Evolutionary conservation across 306 rosid species (phyloP).

Genomic region (Medicago arabica): DNA sequence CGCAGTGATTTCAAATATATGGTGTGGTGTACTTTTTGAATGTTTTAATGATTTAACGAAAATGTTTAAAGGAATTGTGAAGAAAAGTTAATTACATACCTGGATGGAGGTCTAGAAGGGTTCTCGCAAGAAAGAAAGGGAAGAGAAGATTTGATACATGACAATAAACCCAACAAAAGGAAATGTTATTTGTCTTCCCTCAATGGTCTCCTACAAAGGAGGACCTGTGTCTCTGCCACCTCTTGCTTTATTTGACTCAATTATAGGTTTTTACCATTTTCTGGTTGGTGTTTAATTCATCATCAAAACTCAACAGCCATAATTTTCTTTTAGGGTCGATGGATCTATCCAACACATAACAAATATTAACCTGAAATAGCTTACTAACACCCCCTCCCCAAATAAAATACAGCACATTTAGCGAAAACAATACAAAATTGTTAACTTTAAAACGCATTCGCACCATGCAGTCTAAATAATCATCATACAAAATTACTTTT

Average conservation of each 20-base stretch:
- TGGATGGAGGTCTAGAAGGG: slow-evolving; percentile 38
- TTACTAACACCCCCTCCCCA: neutral
- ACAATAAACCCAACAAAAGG: slow-evolving; percentile 33
- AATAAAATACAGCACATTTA: neutral
- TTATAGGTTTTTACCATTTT: slow-evolving; percentile 53
- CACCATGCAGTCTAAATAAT: neutral
- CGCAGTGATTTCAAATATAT: neutral
- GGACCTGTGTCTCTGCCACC: slow-evolving; percentile 47
- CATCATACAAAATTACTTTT: neutral
- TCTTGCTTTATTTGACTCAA: slow-evolving; percentile 53
- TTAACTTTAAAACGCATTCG: neutral
- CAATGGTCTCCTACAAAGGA: slow-evolving; percentile 59
- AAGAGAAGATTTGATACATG: slow-evolving; percentile 10
- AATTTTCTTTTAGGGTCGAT: neutral
- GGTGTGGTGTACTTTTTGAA: neutral
- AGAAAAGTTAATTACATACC: slow-evolving; percentile 44
- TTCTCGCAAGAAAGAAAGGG: slow-evolving; percentile 48
- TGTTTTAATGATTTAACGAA: neutral
- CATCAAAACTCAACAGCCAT: slow-evolving; percentile 2
- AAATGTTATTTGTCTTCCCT: slow-evolving; percentile 38
- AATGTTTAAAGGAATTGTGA: neutral
- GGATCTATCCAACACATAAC: neutral
- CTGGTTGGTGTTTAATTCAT: slow-evolving; percentile 2
- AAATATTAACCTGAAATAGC: slow-evolving; percentile 33
- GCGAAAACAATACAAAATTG: neutral